These are phyloP conservation scores for Calonectria pteridis DNA, from an alignment of 2,329 filamentous ascomycete species.

Conservation along the genomic window DNA sequence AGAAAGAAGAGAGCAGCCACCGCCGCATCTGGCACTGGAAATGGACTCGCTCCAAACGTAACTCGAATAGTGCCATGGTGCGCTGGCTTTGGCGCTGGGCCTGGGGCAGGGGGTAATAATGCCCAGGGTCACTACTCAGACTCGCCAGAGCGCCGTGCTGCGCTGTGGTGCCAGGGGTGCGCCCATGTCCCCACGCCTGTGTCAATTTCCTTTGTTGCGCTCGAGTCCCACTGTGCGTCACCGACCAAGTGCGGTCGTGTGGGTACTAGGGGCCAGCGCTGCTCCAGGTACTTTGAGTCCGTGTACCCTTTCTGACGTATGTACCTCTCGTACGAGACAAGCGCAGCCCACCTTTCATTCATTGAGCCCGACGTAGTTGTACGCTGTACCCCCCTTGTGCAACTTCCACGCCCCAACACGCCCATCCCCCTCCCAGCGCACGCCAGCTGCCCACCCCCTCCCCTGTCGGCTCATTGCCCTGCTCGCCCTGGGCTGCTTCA, in stretches of 20 bases:
- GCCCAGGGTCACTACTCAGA: neutral
- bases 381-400: conserved; percentile 19
- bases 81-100: conserved; percentile 30
- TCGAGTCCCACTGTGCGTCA: conserved; percentile 38
- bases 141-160: conserved; percentile 19
- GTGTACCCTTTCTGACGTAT: conserved; percentile 46
- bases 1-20: conserved; percentile 20
- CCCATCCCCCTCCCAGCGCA: conserved; percentile 8
- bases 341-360: conserved; percentile 27
- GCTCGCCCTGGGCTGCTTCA: conserved; percentile 47
- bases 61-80: conserved; percentile 5
- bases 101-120: conserved; percentile 30
- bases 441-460: conserved; percentile 30
- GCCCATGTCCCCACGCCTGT: conserved; percentile 37
- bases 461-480: conserved; percentile 41
- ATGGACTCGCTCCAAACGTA: conserved; percentile 19
- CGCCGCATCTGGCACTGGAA: conserved; percentile 35
- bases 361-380: conserved; percentile 25
- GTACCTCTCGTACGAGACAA: conserved; percentile 44
- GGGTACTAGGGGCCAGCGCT: conserved; percentile 26
- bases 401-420: conserved; percentile 9
- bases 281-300: conserved; percentile 42
- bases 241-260: conserved; percentile 10
- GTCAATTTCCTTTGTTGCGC: conserved; percentile 41
- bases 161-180: conserved; percentile 27